phyloP scores from a whole-genome alignment of 345 rosid species.

The Erucastrum elatum region DNA sequence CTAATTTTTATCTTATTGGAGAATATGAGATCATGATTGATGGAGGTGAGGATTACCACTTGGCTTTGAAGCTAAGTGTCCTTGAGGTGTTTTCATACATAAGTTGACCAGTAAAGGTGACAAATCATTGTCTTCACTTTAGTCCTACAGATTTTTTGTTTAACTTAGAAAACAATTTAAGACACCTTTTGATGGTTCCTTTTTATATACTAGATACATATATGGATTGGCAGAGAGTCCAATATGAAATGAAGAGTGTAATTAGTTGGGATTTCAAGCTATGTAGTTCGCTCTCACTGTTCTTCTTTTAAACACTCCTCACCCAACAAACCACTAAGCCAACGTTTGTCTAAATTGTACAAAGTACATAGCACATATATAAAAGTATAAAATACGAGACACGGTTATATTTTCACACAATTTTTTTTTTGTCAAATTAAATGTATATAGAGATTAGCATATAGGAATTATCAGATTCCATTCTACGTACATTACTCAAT shows the following conservation, averaged over 20 bases:
- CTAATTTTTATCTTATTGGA: neutral
- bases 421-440: neutral
- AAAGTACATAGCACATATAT: neutral
- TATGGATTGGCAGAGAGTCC: neutral
- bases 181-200: neutral
- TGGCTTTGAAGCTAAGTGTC: slow-evolving; percentile 66
- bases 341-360: neutral
- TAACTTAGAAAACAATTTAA: slow-evolving; percentile 3
- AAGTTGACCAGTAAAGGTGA: slow-evolving; percentile 36
- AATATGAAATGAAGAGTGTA: neutral
- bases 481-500: neutral
- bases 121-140: slow-evolving; percentile 52
- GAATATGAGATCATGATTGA: slow-evolving; percentile 27
- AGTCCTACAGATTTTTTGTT: neutral
- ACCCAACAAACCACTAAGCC: slow-evolving; percentile 16
- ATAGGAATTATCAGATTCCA: neutral
- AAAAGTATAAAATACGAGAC: neutral
- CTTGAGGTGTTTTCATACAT: slow-evolving; percentile 21
- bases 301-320: slow-evolving; percentile 17
- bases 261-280: slow-evolving; percentile 39
- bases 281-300: slow-evolving; percentile 33
- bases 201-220: neutral
- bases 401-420: neutral
- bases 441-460: neutral
- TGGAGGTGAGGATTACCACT: slow-evolving; percentile 34